Conservation (phyloP, 139 green algal genomes). For the Deuterostichococcus epilithicus region DNA sequence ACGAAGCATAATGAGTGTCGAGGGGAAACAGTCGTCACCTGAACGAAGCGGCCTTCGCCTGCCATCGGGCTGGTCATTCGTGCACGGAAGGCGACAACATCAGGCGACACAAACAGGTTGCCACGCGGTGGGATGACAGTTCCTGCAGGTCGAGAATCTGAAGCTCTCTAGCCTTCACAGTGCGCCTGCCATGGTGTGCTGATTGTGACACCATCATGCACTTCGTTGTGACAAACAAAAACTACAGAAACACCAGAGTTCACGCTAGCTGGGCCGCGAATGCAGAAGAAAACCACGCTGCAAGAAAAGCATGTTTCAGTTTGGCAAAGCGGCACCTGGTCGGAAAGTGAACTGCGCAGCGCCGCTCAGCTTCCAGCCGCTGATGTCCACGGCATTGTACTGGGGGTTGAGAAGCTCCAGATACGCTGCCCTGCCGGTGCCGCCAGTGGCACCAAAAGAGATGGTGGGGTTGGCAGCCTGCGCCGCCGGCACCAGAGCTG, state of each 20-base stretch:
- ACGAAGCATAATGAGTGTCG: too few relatives aligned
- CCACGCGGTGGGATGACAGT: neutral
- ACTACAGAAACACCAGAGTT: too few relatives aligned
- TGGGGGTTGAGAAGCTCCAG: constrained; percentile 56
- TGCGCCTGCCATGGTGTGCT: too few relatives aligned
- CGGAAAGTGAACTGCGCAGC: constrained; percentile 26
- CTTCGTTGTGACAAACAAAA: too few relatives aligned
- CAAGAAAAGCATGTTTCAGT: neutral
- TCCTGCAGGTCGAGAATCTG: neutral
- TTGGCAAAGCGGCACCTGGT: constrained; percentile 19
- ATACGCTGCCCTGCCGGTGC: constrained; percentile 5
- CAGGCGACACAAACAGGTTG: neutral
- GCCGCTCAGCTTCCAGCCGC: constrained; percentile 48
- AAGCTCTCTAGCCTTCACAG: too few relatives aligned
- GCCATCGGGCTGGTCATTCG: neutral
- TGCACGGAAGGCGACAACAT: neutral
- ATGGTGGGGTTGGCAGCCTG: constrained; percentile 22
- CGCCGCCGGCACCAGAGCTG: constrained; percentile 41
- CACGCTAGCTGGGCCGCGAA: neutral
- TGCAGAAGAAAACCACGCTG: too few relatives aligned
- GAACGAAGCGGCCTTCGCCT: neutral
- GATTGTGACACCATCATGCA: too few relatives aligned
- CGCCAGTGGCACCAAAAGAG: constrained; percentile 10
- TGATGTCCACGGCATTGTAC: constrained; percentile 61
- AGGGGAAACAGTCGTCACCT: too few relatives aligned